Base-by-base conservation (phyloP, 2,329 filamentous ascomycete genomes). In the Blastomyces parvus region DNA sequence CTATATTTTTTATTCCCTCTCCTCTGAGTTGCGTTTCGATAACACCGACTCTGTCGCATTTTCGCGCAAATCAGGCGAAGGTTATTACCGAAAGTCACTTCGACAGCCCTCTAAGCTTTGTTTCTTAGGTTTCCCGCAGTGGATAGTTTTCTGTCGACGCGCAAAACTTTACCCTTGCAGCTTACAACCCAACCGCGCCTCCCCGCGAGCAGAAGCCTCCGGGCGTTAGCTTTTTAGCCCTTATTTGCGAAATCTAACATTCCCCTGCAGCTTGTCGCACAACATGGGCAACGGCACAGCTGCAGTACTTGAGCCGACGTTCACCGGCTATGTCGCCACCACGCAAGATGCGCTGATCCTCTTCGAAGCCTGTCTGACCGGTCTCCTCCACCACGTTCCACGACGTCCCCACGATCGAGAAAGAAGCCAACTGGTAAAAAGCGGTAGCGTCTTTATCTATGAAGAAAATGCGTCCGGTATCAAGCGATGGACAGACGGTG, bases 401-500 rank as follows among this genome's bases (percentile, higher is more conserved):
- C 87, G 92, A 59, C 84, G 92, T 61, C 92, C 92, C 1, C 90
- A 96, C 73, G 92, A 96, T 70, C 83, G 90, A 60, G 92, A 96
- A 76, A 84, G 91, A 60, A 80, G 82, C 30, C 82, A 85, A 25
- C 83, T 96, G 60, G 94, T 96, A 72, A 84, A 84, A 68, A 95
- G 90, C 68, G 92, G 92, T 44, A 88, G 88, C 68, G 84, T 96
- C 57, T 94, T 96, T 76, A 90, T 96, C 67, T 97, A 96, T 74
- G 91, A 96, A 71, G 91, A 96, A 74, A 88, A 90, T 65, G 87
- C 90, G 0, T 95, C 91, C 0, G 91, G 91, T 5, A 96, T 96
- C 77, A 95, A 95, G 78, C 83, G 92, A 63, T 97, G 92, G 92
- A 96, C 91, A 0, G 92, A 97, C 69, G 91, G 92, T 17, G 85